Evolutionary conservation across 495 filamentous ascomycete genomes (phyloP), one percentile per base, ranked within the genome.

Genomic region (Aspergillus egyptiacus): DNA sequence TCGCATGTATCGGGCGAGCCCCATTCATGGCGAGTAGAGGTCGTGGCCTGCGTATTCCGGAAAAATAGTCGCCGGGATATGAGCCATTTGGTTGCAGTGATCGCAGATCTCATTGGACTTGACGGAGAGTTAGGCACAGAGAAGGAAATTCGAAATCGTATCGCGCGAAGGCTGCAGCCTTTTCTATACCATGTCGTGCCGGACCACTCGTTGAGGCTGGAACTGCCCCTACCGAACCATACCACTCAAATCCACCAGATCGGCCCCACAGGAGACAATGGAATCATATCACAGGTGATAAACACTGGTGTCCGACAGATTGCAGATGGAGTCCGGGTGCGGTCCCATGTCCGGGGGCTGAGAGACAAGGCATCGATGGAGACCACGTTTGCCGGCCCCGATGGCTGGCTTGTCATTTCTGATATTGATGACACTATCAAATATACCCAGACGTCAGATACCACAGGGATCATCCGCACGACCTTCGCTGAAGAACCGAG

Each of bases 391-490:
- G 87, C 86, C 0, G 80, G 78, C 19, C 80, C 86, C 1, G 78
- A 87, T 50, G 91, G 91, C 9, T 96, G 91, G 91, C 77, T 82
- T 3, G 68, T 97, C 5, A 83, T 97, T 49, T 93, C 87, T 27
- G 91, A 97, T 59, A 84, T 97, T 60, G 91, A 97, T 65, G 91
- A 97, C 65, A 93, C 91, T 2, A 95, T 96, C 72, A 96, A 97
- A 68, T 72, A 89, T 42, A 95, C 91, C 0, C 76, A 85, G 60
- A 95, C 93, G 2, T 79, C 80, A 32, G 80, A 85, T 36, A 78
- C 86, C 1, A 77, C 85, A 35, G 88, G 88, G 5, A 89, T 96
- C 51, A 70, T 96, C 4, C 76, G 78, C 27, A 85, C 85, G 9
- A 97, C 91, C 2, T 96, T 97, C 57, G 80, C 83, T 33, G 82